Evolutionary conservation across 1,284 basidiomycete species (phyloP).

Genomic region (Phylloporus sp.): DNA sequence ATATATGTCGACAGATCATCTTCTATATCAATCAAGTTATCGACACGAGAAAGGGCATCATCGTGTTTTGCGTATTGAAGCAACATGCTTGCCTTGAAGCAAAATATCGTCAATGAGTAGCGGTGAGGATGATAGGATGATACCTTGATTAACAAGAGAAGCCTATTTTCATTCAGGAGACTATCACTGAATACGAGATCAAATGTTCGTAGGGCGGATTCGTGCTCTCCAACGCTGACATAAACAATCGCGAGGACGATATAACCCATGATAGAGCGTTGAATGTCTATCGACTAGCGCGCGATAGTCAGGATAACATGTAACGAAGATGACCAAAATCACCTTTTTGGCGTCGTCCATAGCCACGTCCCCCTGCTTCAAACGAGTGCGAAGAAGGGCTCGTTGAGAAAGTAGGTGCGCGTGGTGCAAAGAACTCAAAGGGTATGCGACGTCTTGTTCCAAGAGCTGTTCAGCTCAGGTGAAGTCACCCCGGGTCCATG

Average conservation of each 20-base stretch:
- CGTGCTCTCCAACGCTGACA: not conserved
- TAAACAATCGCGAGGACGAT: not conserved
- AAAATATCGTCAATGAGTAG: not conserved
- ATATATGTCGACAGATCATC: not conserved
- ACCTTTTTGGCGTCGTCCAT: slow-evolving; percentile 24
- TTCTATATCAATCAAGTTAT: not conserved
- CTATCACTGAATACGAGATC: not conserved
- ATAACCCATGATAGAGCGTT: not conserved
- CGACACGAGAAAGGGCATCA: slow-evolving; percentile 1
- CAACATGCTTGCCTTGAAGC: slow-evolving; percentile 5
- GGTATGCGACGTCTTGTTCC: no score
- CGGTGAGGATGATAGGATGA: not conserved
- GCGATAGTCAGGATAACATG: not conserved
- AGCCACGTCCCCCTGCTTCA: no score
- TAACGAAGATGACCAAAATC: not conserved
- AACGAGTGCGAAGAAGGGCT: no score
- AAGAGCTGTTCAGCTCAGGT: no score
- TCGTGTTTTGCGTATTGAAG: slow-evolving; percentile 11
- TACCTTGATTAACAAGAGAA: not conserved
- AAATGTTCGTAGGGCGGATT: not conserved
- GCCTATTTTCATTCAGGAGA: not conserved
- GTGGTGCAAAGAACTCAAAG: no score
- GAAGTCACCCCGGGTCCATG: no score
- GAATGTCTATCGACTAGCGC: not conserved
- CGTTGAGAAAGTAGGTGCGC: no score